Base-by-base conservation (phyloP, 2,329 filamentous ascomycete genomes). In the Fusarium lateritium region DNA sequence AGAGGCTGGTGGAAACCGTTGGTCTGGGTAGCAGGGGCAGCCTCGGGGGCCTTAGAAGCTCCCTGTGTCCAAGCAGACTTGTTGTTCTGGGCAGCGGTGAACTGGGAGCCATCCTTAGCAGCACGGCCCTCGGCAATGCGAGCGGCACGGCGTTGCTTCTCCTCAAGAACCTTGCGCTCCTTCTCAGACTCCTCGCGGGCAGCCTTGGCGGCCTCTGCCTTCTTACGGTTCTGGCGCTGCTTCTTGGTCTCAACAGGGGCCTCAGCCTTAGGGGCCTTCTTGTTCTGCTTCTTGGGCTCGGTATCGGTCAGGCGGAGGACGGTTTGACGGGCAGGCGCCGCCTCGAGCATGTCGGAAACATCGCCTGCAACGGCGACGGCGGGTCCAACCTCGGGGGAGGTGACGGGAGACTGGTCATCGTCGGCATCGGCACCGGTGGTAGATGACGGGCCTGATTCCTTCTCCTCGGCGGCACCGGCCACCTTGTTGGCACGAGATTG, bases 291-390 rank as follows among this genome's bases (percentile, higher is more conserved):
- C 76, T 86, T 81, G 85, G 89, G 77, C 81, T 86, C 75, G 80
- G 87, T 77, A 65, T 90, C 89, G 56, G 92, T 96, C 68, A 98
- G 84, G 65, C 92, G 92, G 65, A 98, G 84, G 47, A 97, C 89
- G 1, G 90, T 90, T 24, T 94, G 92, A 55, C 89, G 91, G 39
- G 89, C 78, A 4, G 88, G 79, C 43, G 88, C 81, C 49, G 91
- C 84, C 80, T 97, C 94, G 17, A 98, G 89, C 95, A 98, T 98
- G 80, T 98, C 95, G 56, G 92, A 92, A 59, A 98, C 89, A 76
- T 92, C 92, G 56, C 87, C 89, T 62, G 87, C 85, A 60, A 88
- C 85, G 15, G 83, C 84, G n/a, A 88, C 85, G 15, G 83, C 84
- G 15, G 88, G 83, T 36, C 73, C 77, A 22, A 86, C 82, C 51